Evolutionary conservation across 345 rosid species (phyloP).

Genomic region (Eutrema japonicum): DNA sequence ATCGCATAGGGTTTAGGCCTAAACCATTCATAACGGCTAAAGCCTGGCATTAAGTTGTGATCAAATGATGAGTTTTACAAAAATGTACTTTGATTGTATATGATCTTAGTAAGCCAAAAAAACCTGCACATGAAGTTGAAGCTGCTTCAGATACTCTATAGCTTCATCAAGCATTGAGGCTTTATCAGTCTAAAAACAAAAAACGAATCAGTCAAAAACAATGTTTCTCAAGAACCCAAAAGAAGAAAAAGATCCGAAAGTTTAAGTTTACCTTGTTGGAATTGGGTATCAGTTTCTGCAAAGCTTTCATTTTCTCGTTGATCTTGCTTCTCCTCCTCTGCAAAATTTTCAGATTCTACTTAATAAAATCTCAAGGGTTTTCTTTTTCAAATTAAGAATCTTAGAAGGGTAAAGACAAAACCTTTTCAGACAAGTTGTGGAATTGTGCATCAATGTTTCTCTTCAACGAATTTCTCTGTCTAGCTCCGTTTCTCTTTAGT

Average conservation of each 20-base stretch:
- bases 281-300: slow-evolving; percentile 77
- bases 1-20: slow-evolving; percentile 40
- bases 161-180: slow-evolving; percentile 93
- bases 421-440: slow-evolving; percentile 85
- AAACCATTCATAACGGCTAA: slow-evolving; percentile 40
- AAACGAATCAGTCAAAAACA: background rate
- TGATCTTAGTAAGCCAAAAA: background rate
- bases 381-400: slow-evolving; percentile 1
- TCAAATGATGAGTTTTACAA: background rate
- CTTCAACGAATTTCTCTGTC: slow-evolving; percentile 57
- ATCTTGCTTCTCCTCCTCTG: slow-evolving; percentile 82
- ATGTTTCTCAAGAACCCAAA: background rate
- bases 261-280: slow-evolving; percentile 61
- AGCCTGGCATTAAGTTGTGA: slow-evolving; percentile 31
- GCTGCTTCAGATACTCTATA: slow-evolving; percentile 81
- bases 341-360: slow-evolving; percentile 12
- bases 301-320: slow-evolving; percentile 84
- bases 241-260: background rate
- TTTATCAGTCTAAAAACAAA: slow-evolving; percentile 64
- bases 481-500: slow-evolving; percentile 39
- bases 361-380: background rate
- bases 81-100: background rate
- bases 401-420: slow-evolving; percentile 31
- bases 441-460: slow-evolving; percentile 74
- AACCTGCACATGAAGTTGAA: slow-evolving; percentile 87